Conservation (phyloP, 495 filamentous ascomycete species). For the Immersiella caudata region DNA sequence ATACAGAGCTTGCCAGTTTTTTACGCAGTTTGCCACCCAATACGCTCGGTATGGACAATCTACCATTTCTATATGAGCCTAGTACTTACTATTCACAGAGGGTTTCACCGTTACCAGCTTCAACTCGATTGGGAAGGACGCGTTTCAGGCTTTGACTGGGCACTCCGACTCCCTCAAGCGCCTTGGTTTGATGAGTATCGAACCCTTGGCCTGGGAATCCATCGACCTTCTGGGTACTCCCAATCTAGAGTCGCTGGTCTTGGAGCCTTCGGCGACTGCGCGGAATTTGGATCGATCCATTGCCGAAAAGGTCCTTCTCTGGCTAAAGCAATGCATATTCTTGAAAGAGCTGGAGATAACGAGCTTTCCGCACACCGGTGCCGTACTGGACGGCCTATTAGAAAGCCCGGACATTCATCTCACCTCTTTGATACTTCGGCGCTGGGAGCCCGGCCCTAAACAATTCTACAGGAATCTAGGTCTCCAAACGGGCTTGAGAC, state of each 20-base stretch:
- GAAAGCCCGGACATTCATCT: conserved; percentile 9
- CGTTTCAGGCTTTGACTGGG: conserved; percentile 59
- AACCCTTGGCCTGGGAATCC: conserved; percentile 46
- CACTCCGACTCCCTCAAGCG: conserved; percentile 61
- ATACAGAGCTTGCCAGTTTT: background rate
- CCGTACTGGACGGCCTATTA: conserved; percentile 11
- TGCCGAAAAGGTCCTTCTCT: conserved; percentile 50
- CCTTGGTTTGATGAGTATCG: conserved; percentile 57
- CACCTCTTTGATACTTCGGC: background rate
- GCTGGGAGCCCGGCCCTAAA: background rate
- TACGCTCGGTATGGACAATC: conserved; percentile 46
- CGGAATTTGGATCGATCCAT: conserved; percentile 40
- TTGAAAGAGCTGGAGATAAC: conserved; percentile 56
- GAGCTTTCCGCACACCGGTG: conserved; percentile 35
- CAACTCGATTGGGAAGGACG: conserved; percentile 54
- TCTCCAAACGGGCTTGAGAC: background rate
- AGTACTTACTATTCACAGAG: conserved; percentile 32
- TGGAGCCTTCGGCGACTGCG: background rate
- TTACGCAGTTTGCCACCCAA: conserved; percentile 40
- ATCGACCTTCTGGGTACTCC: conserved; percentile 57
- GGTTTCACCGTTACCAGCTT: conserved; percentile 60
- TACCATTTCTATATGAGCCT: background rate
- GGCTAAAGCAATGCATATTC: conserved; percentile 58
- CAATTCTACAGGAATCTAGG: background rate
- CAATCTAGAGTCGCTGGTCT: conserved; percentile 45